Evolutionary conservation across 345 rosid genomes (phyloP), one percentile per base, ranked within the genome.

Genomic region (Punica granatum): DNA sequence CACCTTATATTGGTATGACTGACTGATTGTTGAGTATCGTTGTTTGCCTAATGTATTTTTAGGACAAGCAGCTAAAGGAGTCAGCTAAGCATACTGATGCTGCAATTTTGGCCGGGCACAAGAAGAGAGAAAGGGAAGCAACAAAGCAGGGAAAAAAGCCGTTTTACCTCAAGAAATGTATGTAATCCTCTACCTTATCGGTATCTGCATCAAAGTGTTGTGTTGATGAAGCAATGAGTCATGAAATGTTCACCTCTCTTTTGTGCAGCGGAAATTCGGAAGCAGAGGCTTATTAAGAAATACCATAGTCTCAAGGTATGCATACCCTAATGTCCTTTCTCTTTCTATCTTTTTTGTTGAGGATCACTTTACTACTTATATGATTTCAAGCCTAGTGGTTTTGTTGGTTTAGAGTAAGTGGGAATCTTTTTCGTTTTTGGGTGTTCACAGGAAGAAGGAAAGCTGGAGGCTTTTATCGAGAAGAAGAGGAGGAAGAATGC

Each of bases 401-500:
- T 14, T 11, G 11, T 54, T 54, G 32, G 28, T 9, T 23, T 23
- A 23, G 31, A 54, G 60, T 54, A 37, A 39, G 58, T 43, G 60
- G 11, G 9, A 6, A 68, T 21, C 7, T 10, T 19, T 30, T 39
- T 28, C 21, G 6, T 1, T 28, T 58, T 28, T 43, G 10, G 5
- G 11, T 44, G 60, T 19, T 60, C 30, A 63, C 67, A 89, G 96
- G 88, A 77, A 82, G 78, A 92, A 36, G 96, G 97, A 51, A 88
- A 91, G 82, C 92, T 91, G 64, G 81, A 85, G 39, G 80, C 97
- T 43, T 91, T 79, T 68, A 72, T 94, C 7, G 95, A 91, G 84
- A 89, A 94, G 75, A 82, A 70, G 65, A 86, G 99, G 74, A 84
- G 76, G 87, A 94, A 85, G 82, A 89, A 89, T 76, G 97, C 99